Conservation (phyloP, 169 alveolate genomes). For the Perkinsus marinus region DNA sequence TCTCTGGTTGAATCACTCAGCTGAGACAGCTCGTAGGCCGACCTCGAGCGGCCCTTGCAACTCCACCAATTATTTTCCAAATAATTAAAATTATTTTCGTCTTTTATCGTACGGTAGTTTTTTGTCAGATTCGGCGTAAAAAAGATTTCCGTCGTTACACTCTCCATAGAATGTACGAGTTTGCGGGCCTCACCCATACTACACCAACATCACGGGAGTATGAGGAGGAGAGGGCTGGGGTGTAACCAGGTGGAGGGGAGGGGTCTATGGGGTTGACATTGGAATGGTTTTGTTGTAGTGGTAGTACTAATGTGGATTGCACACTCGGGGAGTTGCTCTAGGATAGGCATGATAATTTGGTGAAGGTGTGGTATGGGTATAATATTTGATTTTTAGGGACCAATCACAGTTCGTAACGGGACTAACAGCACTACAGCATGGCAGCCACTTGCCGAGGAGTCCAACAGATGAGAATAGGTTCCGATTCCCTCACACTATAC, state of each 20-base stretch:
- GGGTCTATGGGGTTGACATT: neutral
- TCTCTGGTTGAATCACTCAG: too few relatives aligned
- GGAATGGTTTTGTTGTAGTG: too few relatives aligned
- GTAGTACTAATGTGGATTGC: too few relatives aligned
- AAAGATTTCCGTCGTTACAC: neutral
- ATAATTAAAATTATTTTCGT: too few relatives aligned
- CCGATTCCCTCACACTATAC: neutral
- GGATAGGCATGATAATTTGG: too few relatives aligned
- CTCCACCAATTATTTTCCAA: too few relatives aligned
- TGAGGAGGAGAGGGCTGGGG: neutral
- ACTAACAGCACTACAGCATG: neutral
- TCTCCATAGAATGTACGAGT: neutral
- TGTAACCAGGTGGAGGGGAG: neutral
- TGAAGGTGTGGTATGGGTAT: too few relatives aligned
- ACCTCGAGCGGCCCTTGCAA: too few relatives aligned
- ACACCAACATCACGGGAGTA: neutral
- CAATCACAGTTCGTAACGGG: neutral
- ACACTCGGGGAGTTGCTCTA: too few relatives aligned
- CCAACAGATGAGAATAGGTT: neutral
- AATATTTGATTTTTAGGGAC: neutral
- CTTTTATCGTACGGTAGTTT: too few relatives aligned
- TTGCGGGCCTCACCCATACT: neutral
- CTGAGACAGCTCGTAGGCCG: too few relatives aligned
- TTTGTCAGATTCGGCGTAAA: neutral
- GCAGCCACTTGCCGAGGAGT: neutral